Percentiles rank a stretch among this genome's conserved stretches.
Conservation (phyloP, 139 green algal genomes). For the Closterium sp. region DNA sequence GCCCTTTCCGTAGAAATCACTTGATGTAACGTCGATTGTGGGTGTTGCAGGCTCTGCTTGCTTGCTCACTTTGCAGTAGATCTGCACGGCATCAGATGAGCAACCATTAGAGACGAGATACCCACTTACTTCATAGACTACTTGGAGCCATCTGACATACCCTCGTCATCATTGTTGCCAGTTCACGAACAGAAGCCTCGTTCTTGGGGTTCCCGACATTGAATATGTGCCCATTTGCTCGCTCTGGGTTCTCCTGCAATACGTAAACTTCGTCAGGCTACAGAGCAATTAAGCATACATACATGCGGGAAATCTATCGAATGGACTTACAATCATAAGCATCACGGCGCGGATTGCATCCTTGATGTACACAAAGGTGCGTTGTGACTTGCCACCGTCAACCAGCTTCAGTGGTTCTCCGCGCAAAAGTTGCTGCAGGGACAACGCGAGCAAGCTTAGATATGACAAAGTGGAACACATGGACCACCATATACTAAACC, state of each 20-base stretch:
- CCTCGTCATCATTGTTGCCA: constrained; percentile 26
- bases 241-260: constrained; percentile 37
- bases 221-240: constrained; percentile 17
- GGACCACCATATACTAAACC: not conserved
- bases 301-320: not conserved
- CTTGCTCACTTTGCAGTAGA: constrained; percentile 23
- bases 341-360: constrained; percentile 33
- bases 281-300: not conserved
- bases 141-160: constrained; percentile 7
- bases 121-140: not conserved
- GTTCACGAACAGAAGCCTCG: constrained; percentile 24
- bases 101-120: not conserved
- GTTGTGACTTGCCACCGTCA: constrained; percentile 31
- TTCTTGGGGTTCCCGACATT: constrained; percentile 40
- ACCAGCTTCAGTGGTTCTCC: constrained; percentile 40
- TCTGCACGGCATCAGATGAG: not conserved
- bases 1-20: constrained; percentile 33
- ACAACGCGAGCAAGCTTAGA: not conserved
- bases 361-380: constrained; percentile 42
- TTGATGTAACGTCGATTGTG: constrained; percentile 17
- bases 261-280: not conserved
- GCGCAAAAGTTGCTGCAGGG: constrained; percentile 25
- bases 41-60: not conserved
- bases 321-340: constrained; percentile 31
- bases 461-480: not conserved